These are phyloP conservation scores for Tetraselmis chui DNA, from an alignment of 139 green algal species.

Conservation along the genomic window DNA sequence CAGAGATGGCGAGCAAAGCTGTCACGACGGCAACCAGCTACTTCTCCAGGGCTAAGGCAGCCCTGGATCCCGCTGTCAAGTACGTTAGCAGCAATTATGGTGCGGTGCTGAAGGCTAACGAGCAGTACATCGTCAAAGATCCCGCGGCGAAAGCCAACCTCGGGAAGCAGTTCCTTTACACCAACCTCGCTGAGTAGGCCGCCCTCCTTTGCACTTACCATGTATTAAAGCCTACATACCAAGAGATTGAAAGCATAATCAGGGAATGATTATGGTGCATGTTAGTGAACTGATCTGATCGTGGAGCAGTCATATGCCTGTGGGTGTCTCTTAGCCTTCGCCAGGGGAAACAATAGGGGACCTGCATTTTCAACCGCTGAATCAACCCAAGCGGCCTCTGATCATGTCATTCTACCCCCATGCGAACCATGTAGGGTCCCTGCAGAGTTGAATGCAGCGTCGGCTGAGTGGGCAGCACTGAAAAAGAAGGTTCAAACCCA, in stretches of 20 bases:
- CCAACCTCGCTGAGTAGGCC: constrained; percentile 48
- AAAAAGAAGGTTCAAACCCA: not conserved
- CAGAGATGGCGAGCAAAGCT: not conserved
- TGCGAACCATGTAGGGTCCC: not conserved
- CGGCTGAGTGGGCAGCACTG: not conserved
- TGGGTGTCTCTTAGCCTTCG: not conserved
- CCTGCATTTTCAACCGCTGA: not conserved
- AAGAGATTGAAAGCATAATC: constrained; percentile 25
- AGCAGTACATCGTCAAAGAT: constrained; percentile 62
- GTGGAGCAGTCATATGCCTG: constrained; percentile 33
- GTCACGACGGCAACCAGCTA: not conserved
- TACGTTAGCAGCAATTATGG: constrained; percentile 35
- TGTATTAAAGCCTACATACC: not conserved
- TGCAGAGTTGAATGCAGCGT: not conserved
- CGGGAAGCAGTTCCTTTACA: constrained; percentile 55
- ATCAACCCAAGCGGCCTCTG: no score
- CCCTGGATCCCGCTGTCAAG: constrained; percentile 24
- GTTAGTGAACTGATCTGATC: constrained; percentile 30
- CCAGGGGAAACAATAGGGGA: not conserved
- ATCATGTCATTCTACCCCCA: no score
- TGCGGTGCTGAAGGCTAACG: constrained; percentile 38
- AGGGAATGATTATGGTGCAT: constrained; percentile 21
- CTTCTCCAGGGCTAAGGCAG: constrained; percentile 5
- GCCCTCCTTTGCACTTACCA: not conserved
- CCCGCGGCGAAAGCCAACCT: constrained; percentile 41